Base-by-base conservation (phyloP, 1,284 basidiomycete species). In the Megacollybia platyphylla region DNA sequence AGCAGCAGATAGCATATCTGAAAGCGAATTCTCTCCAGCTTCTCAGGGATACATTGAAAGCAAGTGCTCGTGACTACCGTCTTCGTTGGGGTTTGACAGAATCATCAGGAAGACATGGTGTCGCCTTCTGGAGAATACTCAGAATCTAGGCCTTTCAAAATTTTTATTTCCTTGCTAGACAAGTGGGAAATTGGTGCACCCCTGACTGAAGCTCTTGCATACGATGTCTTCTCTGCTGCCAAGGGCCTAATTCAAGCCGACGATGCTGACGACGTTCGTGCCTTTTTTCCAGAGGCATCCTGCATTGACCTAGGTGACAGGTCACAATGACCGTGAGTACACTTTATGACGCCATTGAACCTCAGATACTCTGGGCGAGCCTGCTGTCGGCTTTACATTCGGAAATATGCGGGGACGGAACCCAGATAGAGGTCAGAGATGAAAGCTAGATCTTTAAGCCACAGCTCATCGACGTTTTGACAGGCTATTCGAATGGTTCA, bases 141-240 rank as follows among this genome's bases (percentile, higher is more conserved):
- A 0, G 83, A 86, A 48, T 79, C 84, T 0, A 76, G 86, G 11
- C 90, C 96, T 0, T 97, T 91, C 71, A 93, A 93, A 60, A 87
- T 97, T 38, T 94, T 97, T 58, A 80, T 97, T 24, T 93, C 92
- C 1, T 61, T 98, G 11, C 66, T 97, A 48, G 96, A 99, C 61
- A 96, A 96, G 59, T 97, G 90, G 87, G 92, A 97, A 60, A 83
- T 98, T 41, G 94, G 94, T 0, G 76, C 77, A 13, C 71, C 76
- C 0, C 61, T 98, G 20, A 93, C 91, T 0, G 78, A 87, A 37
- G 69, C 67, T 1, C 63, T 97, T 29, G 76, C 88, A 3, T 76
- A 89, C 44, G 87, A 96, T 49, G 72, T 85, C 0, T 79, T 94
- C 55, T 76, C 71, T 42, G 77, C 86, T 2, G 67, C 91, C 38